Base-by-base conservation (phyloP, 164 flowering plant species). In the Sextonia rubra region DNA sequence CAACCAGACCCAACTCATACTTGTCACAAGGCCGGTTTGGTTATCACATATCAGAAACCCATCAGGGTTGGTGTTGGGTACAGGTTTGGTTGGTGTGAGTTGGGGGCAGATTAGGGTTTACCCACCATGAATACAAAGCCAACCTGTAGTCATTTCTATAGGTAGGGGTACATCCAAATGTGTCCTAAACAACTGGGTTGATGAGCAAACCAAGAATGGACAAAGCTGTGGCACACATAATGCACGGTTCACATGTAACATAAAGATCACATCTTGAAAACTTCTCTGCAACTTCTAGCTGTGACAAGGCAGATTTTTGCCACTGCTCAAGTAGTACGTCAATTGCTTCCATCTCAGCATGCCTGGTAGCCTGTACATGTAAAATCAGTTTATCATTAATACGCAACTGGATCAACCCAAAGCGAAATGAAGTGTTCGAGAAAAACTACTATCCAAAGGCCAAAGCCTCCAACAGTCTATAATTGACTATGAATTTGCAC, bases 181-280 rank as follows among this genome's bases (percentile, higher is more conserved):
- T 52, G 30, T 20, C 20, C 25, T 26, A 65, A 72, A 12, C 18
- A 64, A 30, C 25, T 24, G 18, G 47, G 63, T 12, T 27, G 27
- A 72, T 65, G 44, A 49, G 60, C 81, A 79, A 80, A 89, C 97
- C 98, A 70, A 94, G 80, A 75, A 90, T 82, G 25, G 98, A 91
- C 49, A 95, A 84, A 18, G 98, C 93, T 18, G 88, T 79, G 12
- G 98, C 98, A 80, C 99, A 95, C 99, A 95, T 95, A 52, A 95
- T 95, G 77, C 99, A 95, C 15, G 99, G 99, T 84, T 95, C 99
- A 83, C 99, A 95, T 11, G 99, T 95, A 52, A 95, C 99, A 84
- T 91, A 95, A 44, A 95, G 90, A 71, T 56, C 76, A 74, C 96
- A 89, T 60, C 77, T 84, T 26, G 96, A 89, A 71, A 93, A 83